Evolutionary conservation across 306 rosid species (phyloP).

Genomic region (Vigna reflexopilosa): DNA sequence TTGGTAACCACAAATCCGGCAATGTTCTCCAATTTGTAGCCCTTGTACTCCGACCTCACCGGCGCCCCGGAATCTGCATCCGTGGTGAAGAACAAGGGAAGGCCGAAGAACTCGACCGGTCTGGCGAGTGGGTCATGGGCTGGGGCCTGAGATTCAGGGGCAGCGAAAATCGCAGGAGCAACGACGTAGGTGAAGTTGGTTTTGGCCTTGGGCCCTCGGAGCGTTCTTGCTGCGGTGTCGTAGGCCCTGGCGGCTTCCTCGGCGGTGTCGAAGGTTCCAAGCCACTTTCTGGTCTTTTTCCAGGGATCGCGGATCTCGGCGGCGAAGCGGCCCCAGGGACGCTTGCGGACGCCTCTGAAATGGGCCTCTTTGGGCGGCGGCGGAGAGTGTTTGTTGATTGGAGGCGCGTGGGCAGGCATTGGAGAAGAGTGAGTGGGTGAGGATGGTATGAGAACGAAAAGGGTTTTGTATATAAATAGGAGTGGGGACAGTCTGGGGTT

Average conservation of each 20-base stretch:
- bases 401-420: constrained; percentile 55
- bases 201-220: constrained; percentile 72
- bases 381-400: constrained; percentile 12
- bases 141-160: neutral
- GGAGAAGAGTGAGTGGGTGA: neutral
- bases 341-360: constrained; percentile 70
- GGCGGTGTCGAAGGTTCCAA: constrained; percentile 76
- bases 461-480: constrained; percentile 46
- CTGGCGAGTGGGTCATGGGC: neutral
- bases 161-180: neutral
- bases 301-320: constrained; percentile 82
- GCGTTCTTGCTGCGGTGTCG: constrained; percentile 64
- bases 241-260: constrained; percentile 78
- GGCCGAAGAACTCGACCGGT: constrained; percentile 43
- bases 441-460: neutral
- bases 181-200: constrained; percentile 61
- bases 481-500: constrained; percentile 63
- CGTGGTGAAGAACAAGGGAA: constrained; percentile 34
- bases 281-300: constrained; percentile 76
- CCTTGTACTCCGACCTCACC: constrained; percentile 64
- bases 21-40: constrained; percentile 62
- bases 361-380: constrained; percentile 46
- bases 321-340: constrained; percentile 78
- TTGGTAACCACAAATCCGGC: constrained; percentile 49
- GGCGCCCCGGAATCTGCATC: constrained; percentile 27